Conservation (phyloP, 495 filamentous ascomycete genomes). For the Penicillium cataractarum region DNA sequence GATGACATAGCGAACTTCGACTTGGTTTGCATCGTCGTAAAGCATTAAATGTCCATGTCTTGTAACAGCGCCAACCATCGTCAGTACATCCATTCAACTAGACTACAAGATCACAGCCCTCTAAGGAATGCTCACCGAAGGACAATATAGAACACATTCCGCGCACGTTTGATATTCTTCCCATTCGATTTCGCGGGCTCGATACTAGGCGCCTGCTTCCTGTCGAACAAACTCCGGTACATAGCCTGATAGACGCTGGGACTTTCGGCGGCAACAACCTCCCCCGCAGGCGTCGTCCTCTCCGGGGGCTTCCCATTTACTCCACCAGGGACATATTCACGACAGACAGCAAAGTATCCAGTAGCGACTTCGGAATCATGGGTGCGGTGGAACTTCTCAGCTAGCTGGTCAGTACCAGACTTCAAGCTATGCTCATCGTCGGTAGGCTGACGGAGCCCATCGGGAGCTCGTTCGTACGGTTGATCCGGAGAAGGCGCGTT, state of each 20-base stretch:
- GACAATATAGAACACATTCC: conserved; percentile 95
- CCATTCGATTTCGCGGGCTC: conserved; percentile 51
- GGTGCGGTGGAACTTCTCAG: conserved; percentile 56
- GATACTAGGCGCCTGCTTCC: conserved; percentile 64
- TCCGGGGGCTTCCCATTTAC: conserved; percentile 91
- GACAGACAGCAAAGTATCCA: conserved; percentile 92
- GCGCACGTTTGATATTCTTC: conserved; percentile 70
- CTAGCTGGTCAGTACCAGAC: conserved; percentile 53
- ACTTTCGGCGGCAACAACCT: conserved; percentile 70
- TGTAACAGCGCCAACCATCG: conserved; percentile 8
- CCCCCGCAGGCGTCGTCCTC: conserved; percentile 77
- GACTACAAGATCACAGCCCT: not conserved
- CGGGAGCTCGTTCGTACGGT: conserved; percentile 42
- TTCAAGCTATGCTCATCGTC: conserved; percentile 56
- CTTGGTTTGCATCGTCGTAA: conserved; percentile 85
- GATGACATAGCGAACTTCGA: conserved; percentile 94
- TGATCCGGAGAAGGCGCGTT: conserved; percentile 39
- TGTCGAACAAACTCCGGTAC: conserved; percentile 95
- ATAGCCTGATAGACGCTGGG: conserved; percentile 96
- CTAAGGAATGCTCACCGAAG: conserved; percentile 61
- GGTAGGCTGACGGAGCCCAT: conserved; percentile 33
- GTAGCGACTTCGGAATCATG: conserved; percentile 84
- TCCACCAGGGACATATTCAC: conserved; percentile 88
- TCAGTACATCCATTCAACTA: conserved; percentile 21
- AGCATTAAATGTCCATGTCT: conserved; percentile 97